Evolutionary conservation across 2,329 filamentous ascomycete genomes (phyloP).

Genomic region (Fusarium sp.): DNA sequence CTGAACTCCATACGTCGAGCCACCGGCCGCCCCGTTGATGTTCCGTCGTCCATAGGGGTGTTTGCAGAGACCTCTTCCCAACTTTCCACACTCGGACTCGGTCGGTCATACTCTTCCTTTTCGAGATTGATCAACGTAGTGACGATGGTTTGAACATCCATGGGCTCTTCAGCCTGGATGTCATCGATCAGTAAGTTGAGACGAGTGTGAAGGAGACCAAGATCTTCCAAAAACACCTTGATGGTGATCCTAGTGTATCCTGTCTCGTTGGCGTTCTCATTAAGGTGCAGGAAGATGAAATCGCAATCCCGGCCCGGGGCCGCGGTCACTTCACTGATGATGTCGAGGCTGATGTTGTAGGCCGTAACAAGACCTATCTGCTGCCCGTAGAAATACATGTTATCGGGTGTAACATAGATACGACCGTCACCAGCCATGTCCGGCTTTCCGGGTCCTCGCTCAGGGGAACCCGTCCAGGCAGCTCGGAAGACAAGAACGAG

Average conservation of each 20-base stretch:
- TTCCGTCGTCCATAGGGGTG: conserved; percentile 70
- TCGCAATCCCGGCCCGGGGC: conserved; percentile 93
- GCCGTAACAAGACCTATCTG: conserved; percentile 91
- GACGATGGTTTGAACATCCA: conserved; percentile 77
- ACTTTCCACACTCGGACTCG: conserved; percentile 83
- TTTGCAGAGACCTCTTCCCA: conserved; percentile 84
- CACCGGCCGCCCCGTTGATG: conserved; percentile 56
- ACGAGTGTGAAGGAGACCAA: conserved; percentile 83
- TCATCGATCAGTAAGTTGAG: conserved; percentile 89
- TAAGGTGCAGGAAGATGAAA: conserved; percentile 86
- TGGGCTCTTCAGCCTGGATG: conserved; percentile 77
- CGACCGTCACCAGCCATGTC: conserved; percentile 74
- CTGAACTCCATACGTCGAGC: conserved; percentile 53
- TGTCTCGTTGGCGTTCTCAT: conserved; percentile 71
- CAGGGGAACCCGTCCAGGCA: conserved; percentile 76
- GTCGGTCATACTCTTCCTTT: conserved; percentile 66
- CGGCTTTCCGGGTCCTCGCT: conserved; percentile 58
- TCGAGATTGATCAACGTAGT: conserved; percentile 82
- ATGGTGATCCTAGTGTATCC: conserved; percentile 83
- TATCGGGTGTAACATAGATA: conserved; percentile 86
- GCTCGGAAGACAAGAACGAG: conserved; percentile 93
- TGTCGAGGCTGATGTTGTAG: conserved; percentile 79
- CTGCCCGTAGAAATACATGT: conserved; percentile 97
- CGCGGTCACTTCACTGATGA: conserved; percentile 88
- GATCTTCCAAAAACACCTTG: conserved; percentile 92